phyloP scores from a whole-genome alignment of 2,329 filamentous ascomycete species.

The Didymella pinodella region DNA sequence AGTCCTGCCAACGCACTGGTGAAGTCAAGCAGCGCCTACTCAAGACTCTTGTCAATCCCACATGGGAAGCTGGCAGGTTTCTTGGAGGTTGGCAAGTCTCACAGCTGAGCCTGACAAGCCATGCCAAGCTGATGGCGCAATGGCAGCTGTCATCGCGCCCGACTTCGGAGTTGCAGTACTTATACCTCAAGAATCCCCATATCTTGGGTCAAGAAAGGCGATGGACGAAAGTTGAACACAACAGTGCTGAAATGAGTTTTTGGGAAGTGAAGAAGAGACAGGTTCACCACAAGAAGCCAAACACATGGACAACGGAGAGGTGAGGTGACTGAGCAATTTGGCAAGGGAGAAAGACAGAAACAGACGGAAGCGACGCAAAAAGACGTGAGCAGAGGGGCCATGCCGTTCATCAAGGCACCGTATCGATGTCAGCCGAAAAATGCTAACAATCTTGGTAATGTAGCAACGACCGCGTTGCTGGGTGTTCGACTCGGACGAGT shows the following conservation, averaged over 20 bases:
- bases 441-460: no score
- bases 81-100: slow-evolving; percentile 15
- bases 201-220: background rate
- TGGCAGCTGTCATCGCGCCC: slow-evolving; percentile 19
- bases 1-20: background rate
- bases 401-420: background rate
- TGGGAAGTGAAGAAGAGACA: no score
- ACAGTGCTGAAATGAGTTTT: no score
- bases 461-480: background rate
- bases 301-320: background rate
- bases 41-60: slow-evolving; percentile 12
- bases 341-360: slow-evolving; percentile 12
- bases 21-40: background rate
- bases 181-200: slow-evolving; percentile 11
- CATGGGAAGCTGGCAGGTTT: background rate
- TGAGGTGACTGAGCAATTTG: background rate
- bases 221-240: background rate
- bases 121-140: slow-evolving; percentile 23
- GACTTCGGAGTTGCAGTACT: slow-evolving; percentile 20
- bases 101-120: slow-evolving; percentile 21
- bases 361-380: background rate
- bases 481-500: background rate
- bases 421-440: no score
- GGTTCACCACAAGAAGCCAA: background rate
- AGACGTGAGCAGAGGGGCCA: background rate